phyloP scores from a whole-genome alignment of 2,329 filamentous ascomycete species.

The Stenocarpella maydis region DNA sequence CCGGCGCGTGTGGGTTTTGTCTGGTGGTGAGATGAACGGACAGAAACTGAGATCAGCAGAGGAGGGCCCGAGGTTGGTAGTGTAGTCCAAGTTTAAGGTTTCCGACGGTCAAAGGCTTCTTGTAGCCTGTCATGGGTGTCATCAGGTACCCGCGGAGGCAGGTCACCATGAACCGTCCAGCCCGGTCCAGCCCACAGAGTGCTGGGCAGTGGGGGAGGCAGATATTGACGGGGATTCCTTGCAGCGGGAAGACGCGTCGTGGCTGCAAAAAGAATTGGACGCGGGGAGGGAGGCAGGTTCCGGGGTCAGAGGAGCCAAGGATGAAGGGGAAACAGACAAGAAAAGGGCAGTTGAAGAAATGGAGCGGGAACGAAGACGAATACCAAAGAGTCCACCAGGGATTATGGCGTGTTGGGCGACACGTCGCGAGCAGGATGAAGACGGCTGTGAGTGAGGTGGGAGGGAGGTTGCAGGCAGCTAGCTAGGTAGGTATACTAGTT shows the following conservation, averaged over 20 bases:
- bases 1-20: not conserved
- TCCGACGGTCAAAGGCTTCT: not conserved
- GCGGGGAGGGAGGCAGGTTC: no score
- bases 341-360: not conserved
- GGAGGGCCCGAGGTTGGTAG: no score
- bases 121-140: slow-evolving; percentile 6
- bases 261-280: not conserved
- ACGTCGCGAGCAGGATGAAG: no score
- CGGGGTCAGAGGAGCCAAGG: not conserved
- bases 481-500: no score
- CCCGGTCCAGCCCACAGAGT: no score
- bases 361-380: slow-evolving; percentile 8
- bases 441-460: not conserved
- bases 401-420: not conserved
- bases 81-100: not conserved
- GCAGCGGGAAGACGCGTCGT: slow-evolving; percentile 20
- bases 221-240: slow-evolving; percentile 8
- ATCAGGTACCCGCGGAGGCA: slow-evolving; percentile 17
- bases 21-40: slow-evolving; percentile 7
- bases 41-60: slow-evolving; percentile 3
- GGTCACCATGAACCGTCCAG: not conserved
- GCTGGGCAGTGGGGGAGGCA: no score
- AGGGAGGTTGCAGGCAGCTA: no score
- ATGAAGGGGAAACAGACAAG: not conserved
- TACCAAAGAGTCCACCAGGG: slow-evolving; percentile 9